Conservation (phyloP, 768 basidiomycete genomes). For the Dacryopinax primogenitus region DNA sequence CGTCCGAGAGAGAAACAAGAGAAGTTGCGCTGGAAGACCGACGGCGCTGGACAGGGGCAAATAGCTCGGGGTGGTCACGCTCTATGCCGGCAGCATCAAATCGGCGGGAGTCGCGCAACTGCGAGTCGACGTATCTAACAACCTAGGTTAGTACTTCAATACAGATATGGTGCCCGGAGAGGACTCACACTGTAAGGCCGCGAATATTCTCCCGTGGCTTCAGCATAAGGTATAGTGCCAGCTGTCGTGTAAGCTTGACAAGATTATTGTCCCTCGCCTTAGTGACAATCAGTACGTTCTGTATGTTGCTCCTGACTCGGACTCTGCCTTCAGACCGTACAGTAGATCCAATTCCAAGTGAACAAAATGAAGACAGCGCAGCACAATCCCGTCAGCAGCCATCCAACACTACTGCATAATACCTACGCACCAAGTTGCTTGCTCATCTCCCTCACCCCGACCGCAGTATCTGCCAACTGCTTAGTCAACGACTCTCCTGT, state of each 20-base stretch:
- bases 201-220: constrained; percentile 58
- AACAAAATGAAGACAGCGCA: no score
- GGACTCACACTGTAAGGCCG: constrained; percentile 71
- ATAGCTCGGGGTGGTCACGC: constrained; percentile 77
- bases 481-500: constrained; percentile 72
- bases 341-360: no score
- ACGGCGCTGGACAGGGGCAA: constrained; percentile 62
- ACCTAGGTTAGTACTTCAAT: constrained; percentile 17
- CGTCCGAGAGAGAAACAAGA: constrained; percentile 20
- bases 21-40: constrained; percentile 46
- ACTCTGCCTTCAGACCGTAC: constrained; percentile 84
- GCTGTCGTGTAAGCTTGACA: constrained; percentile 84
- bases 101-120: constrained; percentile 74
- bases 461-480: constrained; percentile 92
- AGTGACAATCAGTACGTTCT: constrained; percentile 87
- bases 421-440: constrained; percentile 74
- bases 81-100: constrained; percentile 88
- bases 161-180: constrained; percentile 15
- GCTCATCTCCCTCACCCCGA: constrained; percentile 96
- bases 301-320: constrained; percentile 79
- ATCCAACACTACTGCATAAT: constrained; percentile 9
- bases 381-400: background rate
- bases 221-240: constrained; percentile 90
- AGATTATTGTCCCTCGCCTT: constrained; percentile 95
- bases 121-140: constrained; percentile 81